Evolutionary conservation across 2,329 filamentous ascomycete species (phyloP).

Genomic region (Ascocoryne sarcoides): DNA sequence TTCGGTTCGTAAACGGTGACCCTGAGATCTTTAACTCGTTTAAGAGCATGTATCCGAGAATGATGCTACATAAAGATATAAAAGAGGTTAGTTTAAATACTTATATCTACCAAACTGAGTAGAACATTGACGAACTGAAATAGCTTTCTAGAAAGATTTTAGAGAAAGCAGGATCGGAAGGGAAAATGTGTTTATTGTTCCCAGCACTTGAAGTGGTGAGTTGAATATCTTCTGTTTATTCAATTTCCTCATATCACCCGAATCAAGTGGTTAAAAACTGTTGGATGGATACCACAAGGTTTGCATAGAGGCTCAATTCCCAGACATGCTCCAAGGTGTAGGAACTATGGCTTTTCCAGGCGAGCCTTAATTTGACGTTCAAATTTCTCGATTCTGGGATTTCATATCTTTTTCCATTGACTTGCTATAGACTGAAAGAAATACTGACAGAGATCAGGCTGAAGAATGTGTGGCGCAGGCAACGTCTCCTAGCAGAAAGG

Average conservation of each 20-base stretch:
- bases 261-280: not conserved
- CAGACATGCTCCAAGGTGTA: not conserved
- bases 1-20: slow-evolving; percentile 13
- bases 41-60: slow-evolving; percentile 20
- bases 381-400: not conserved
- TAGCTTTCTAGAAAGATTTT: slow-evolving; percentile 8
- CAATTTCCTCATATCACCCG: not conserved
- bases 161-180: slow-evolving; percentile 5
- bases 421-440: not conserved
- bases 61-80: slow-evolving; percentile 18
- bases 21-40: slow-evolving; percentile 9
- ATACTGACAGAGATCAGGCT: slow-evolving; percentile 4
- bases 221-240: not conserved
- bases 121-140: not conserved
- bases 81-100: slow-evolving; percentile 10
- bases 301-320: not conserved
- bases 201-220: slow-evolving; percentile 1
- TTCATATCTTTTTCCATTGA: not conserved
- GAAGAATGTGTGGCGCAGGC: slow-evolving; percentile 15
- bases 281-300: not conserved
- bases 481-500: slow-evolving; percentile 8
- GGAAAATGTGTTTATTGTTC: slow-evolving; percentile 13
- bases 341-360: not conserved
- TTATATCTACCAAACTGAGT: not conserved
- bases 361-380: not conserved